Evolutionary conservation across 768 basidiomycete genomes (phyloP).

Genomic region (Pilatotrama ljubarskyi): DNA sequence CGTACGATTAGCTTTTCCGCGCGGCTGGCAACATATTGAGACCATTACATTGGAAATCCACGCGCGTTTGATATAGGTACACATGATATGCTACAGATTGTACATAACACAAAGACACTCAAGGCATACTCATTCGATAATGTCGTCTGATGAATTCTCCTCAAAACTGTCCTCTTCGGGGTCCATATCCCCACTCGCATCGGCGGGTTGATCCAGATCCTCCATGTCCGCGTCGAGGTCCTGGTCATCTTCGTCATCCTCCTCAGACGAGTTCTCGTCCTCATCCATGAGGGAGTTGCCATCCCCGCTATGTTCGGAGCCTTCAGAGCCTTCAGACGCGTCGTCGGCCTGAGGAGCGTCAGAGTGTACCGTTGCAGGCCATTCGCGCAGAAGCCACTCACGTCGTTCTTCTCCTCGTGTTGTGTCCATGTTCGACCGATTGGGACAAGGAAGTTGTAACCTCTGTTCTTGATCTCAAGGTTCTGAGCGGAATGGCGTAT

Average conservation of each 20-base stretch:
- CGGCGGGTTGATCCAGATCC: slow-evolving; percentile 47
- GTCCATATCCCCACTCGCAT: slow-evolving; percentile 40
- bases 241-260: slow-evolving; percentile 47
- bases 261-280: slow-evolving; percentile 34
- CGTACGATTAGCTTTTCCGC: too few relatives aligned
- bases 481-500: slow-evolving; percentile 44
- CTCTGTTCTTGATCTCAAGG: slow-evolving; percentile 59
- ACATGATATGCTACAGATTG: neutral
- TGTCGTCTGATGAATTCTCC: slow-evolving; percentile 8
- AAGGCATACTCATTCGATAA: neutral
- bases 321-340: slow-evolving; percentile 32
- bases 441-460: slow-evolving; percentile 67
- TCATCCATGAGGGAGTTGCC: slow-evolving; percentile 40
- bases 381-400: slow-evolving; percentile 32
- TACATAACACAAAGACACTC: neutral
- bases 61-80: neutral
- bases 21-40: too few relatives aligned
- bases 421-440: slow-evolving; percentile 73
- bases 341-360: slow-evolving; percentile 33
- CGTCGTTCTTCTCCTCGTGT: slow-evolving; percentile 85
- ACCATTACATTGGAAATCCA: too few relatives aligned
- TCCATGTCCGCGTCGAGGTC: slow-evolving; percentile 70
- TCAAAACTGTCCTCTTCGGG: slow-evolving; percentile 41
- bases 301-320: slow-evolving; percentile 40
- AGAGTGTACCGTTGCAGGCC: neutral